These are phyloP conservation scores for Danielozyma ontarioensis DNA, from an alignment of 805 yeast genomes.

Conservation along the genomic window DNA sequence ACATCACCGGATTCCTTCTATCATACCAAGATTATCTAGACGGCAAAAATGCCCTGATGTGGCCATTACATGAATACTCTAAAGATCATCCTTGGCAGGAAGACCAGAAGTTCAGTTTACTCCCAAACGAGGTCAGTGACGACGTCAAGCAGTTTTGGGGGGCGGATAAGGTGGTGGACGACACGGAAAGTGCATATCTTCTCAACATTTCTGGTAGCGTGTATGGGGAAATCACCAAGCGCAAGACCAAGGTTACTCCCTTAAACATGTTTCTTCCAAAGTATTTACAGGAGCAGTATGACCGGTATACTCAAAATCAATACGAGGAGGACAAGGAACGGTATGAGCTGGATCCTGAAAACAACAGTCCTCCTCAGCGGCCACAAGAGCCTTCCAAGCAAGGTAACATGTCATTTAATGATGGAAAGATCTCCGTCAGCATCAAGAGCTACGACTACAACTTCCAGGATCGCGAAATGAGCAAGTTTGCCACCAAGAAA, in stretches of 20 bases:
- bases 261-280: constrained; percentile 20
- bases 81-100: constrained; percentile 42
- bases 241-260: constrained; percentile 8
- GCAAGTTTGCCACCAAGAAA: constrained; percentile 8
- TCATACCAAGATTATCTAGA: constrained; percentile 56
- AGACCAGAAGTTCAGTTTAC: constrained; percentile 47
- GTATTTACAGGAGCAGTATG: constrained; percentile 26
- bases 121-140: constrained; percentile 54
- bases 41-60: constrained; percentile 43
- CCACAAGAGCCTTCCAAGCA: constrained; percentile 5
- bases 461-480: constrained; percentile 14
- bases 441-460: constrained; percentile 20
- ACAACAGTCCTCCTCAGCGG: constrained; percentile 14
- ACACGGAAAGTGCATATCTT: constrained; percentile 17
- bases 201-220: constrained; percentile 32
- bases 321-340: constrained; percentile 20
- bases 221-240: constrained; percentile 25
- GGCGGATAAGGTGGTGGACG: constrained; percentile 8
- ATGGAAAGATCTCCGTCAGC: constrained; percentile 21
- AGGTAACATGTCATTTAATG: constrained; percentile 25
- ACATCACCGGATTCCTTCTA: constrained; percentile 66
- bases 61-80: constrained; percentile 49
- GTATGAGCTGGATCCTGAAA: constrained; percentile 23
- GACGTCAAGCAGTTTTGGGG: constrained; percentile 53
- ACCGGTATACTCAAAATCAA: constrained; percentile 16